Evolutionary conservation across 1,284 basidiomycete genomes (phyloP), one percentile per base, ranked within the genome.

Genomic region (Trametes polyzona): DNA sequence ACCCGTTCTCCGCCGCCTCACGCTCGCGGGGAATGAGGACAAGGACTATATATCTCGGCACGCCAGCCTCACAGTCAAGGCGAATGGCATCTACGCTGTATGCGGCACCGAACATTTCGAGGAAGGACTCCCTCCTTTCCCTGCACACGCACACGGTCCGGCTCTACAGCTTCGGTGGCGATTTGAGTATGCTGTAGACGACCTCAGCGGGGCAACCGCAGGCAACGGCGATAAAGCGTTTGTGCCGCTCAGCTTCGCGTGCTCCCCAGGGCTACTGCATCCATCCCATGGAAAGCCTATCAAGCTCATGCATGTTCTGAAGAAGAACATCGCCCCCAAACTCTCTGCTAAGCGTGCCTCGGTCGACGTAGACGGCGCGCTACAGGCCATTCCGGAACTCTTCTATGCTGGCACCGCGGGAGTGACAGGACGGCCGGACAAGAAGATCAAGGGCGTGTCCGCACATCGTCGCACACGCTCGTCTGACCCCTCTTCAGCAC

Each of bases 41-140:
- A 79, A 80, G 35, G 92, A 94, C 68, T 88, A 87, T 67, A 78
- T 90, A 36, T 85, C 87, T 4, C 81, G 87, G 26, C 84, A 90
- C 62, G 91, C 88, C 9, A 80, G 79, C 23, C 78, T 93, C 41
- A 75, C 74, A 42, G 72, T 92, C 58, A 88, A 86, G 66, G 68
- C 76, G 3, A 87, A 86, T 52, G 90, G 92, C 0, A 83, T 91
- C 6, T 93, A 92, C 70, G 79, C 81, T 12, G 84, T 92, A 12
- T 78, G 78, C 32, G 90, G 91, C 11, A 76, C 74, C 21, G 91
- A 93, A 56, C 70, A 49, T 55, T 71, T 60, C 57, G 69, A 69
- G 62, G 71, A 14, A n/a, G n/a, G n/a, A n/a, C n/a, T n/a, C 65
- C 72, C 19, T 59, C 70, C 21, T 57, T 67, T 41, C 58, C 73